Percentiles rank a stretch among this genome's conserved stretches.
phyloP scores from a whole-genome alignment of 345 rosid species.

The Excoecaria cochinchinensis region DNA sequence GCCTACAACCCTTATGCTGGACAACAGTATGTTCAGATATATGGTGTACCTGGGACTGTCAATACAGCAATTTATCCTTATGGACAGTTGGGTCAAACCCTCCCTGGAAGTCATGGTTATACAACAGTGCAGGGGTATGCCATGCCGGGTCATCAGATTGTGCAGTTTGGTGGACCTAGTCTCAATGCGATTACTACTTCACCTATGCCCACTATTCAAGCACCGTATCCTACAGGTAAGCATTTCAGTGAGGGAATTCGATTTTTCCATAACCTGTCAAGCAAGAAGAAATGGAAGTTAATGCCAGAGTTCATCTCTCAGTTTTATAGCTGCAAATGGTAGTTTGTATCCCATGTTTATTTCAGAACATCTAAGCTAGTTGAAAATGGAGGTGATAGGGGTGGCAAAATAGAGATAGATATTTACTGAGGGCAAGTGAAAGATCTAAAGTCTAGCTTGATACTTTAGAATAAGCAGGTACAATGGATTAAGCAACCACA shows the following conservation, averaged over 20 bases:
- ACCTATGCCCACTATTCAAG: conserved; percentile 58
- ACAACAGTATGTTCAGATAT: conserved; percentile 81
- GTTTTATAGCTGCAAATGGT: background rate
- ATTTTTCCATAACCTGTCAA: background rate
- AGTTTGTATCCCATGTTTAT: background rate
- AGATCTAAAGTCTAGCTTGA: background rate
- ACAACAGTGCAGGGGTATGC: conserved; percentile 69
- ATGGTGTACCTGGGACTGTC: conserved; percentile 72
- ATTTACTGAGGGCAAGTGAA: background rate
- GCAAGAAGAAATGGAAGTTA: background rate
- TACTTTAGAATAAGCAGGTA: conserved; percentile 3
- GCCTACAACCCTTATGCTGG: conserved; percentile 64
- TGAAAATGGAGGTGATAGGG: background rate
- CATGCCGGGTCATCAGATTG: conserved; percentile 65
- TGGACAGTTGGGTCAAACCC: conserved; percentile 64
- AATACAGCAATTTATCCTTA: conserved; percentile 61
- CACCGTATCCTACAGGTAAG: conserved; percentile 67
- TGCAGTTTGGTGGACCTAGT: conserved; percentile 63
- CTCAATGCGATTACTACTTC: conserved; percentile 61
- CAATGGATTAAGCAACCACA: conserved; percentile 10
- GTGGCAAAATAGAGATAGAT: background rate
- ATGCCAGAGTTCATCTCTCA: background rate
- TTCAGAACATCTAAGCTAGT: background rate
- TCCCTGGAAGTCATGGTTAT: conserved; percentile 69
- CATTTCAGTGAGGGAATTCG: background rate